Evolutionary conservation across 2,329 filamentous ascomycete species (phyloP).

Genomic region (Alternaria dauci): DNA sequence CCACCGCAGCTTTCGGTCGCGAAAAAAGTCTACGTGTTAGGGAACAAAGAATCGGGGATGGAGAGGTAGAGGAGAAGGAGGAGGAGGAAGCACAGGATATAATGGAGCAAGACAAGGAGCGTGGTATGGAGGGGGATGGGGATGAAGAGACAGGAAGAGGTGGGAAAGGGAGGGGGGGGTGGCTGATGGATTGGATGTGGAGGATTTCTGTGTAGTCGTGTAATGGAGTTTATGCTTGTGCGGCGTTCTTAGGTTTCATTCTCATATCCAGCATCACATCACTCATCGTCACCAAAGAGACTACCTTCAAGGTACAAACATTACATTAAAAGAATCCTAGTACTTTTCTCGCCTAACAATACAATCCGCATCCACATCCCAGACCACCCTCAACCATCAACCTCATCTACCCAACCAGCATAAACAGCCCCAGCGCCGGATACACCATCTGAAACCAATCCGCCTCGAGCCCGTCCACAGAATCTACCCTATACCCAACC

Average conservation of each 20-base stretch:
- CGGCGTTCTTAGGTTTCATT: no score
- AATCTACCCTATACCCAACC: conserved; percentile 36
- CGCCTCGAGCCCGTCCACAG: conserved; percentile 32
- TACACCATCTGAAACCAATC: conserved; percentile 40
- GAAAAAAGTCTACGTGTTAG: not conserved
- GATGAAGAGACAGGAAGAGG: not conserved
- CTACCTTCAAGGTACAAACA: not conserved
- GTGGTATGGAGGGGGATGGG: no score
- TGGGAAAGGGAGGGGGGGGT: fast-evolving
- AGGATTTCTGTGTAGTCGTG: no score
- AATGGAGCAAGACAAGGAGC: no score
- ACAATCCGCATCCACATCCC: not conserved
- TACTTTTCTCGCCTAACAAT: not conserved
- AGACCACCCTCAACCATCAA: not conserved
- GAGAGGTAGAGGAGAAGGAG: not conserved
- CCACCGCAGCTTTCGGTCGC: not conserved
- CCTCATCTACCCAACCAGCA: conserved; percentile 18
- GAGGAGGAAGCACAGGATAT: no score
- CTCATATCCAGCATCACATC: no score
- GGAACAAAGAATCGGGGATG: no score
- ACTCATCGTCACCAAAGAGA: fast-evolving
- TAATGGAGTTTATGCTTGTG: no score
- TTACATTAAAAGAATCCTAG: not conserved
- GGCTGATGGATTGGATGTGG: fast-evolving
- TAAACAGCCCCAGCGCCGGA: conserved; percentile 36